Base-by-base conservation (phyloP, 371 early-diverging fungal genomes). In the Dipsacomyces acuminosporus region DNA sequence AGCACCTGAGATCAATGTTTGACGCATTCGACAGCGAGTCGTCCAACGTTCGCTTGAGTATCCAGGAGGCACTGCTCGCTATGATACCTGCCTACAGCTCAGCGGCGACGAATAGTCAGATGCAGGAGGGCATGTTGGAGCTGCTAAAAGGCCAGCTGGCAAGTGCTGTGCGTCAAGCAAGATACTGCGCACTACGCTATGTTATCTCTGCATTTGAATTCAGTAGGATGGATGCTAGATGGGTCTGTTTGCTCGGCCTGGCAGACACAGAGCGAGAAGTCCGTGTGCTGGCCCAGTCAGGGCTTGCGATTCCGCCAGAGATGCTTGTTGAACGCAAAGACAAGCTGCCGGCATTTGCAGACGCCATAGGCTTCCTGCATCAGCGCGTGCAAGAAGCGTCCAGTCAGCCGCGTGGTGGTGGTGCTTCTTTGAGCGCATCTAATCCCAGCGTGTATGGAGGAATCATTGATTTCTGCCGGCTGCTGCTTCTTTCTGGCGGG, bases 11-110 rank as follows among this genome's bases (percentile, higher is more conserved):
- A 0, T 50, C 66, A 7, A 82, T 93, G 54, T 92, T 94, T 64
- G 81, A 72, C 0, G 84, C 86, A 3, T 59, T 94, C 14, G 64
- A 64, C 33, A 51, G 66, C 4, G 92, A 92, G 41, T 67, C 82
- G 1, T 72, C 79, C 0, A 86, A 81, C 51, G 81, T 90, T 1
- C 78, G 83, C 22, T 77, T 82, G 1, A 88, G 87, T 48, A 83
- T 91, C 4, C 91, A 90, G 63, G 90, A 91, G 43, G 83, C 89
- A 0, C 72, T 94, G 8, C 79, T 85, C 6, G 84, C 83, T 0
- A 89, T 91, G 86, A 78, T 86, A 51, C 84, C 82, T 2, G 84
- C 88, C 1, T 88, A 85, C 54, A 77, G 82, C 26, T 38, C 76
- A 19, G 72, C 65, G 9, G 61, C 54, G 8, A 72, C 71, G 51